Conservation (phyloP, 192 early-diverging fungal genomes). For the Backusella westeae region DNA sequence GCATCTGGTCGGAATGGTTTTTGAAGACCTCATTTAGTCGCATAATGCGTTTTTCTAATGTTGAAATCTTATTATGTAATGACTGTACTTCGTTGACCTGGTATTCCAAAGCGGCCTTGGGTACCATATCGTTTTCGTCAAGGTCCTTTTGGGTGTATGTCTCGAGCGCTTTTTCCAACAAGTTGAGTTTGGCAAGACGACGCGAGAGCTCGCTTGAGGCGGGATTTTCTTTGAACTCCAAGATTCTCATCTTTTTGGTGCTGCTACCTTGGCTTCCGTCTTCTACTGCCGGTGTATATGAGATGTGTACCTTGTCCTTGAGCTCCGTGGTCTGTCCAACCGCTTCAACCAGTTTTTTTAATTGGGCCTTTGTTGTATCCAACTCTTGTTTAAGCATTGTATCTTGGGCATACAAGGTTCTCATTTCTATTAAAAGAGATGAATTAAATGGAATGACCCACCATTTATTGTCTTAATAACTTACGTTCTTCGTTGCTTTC, state of each 20-base stretch:
- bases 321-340: background rate
- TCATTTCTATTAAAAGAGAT: background rate
- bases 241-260: background rate
- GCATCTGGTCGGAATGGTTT: background rate
- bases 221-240: background rate
- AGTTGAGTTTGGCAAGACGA: background rate
- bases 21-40: background rate
- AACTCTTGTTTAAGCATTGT: background rate
- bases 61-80: background rate
- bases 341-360: background rate
- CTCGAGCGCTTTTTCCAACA: background rate
- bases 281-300: background rate
- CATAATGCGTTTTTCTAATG: background rate
- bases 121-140: background rate
- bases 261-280: background rate
- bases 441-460: background rate
- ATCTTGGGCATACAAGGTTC: background rate
- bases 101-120: background rate
- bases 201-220: background rate
- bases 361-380: background rate
- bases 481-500: background rate
- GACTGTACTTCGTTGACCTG: background rate
- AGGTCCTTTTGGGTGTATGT: background rate
- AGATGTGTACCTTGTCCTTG: background rate
- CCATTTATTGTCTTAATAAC: background rate